phyloP scores from a whole-genome alignment of 2,329 filamentous ascomycete genomes.

The Xylaria arbuscula region DNA sequence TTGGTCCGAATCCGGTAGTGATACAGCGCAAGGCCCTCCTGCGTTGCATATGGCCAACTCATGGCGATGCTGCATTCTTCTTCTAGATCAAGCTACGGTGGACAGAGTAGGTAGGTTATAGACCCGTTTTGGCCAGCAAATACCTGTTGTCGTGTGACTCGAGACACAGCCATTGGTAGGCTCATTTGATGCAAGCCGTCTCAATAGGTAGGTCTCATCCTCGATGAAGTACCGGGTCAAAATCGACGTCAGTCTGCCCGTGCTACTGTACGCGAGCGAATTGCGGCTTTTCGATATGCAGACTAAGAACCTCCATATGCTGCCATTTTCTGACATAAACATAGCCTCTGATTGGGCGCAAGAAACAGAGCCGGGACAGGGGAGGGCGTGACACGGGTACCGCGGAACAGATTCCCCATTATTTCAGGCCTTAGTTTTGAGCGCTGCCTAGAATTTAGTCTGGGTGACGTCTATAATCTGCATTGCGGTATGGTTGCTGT shows the following conservation, averaged over 20 bases:
- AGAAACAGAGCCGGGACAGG: conserved; percentile 9
- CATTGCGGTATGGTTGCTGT: not conserved
- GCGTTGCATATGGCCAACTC: not conserved
- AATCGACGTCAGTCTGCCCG: not conserved
- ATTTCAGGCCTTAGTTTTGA: conserved; percentile 15
- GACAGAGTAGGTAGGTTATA: not conserved
- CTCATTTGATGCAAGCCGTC: conserved; percentile 1
- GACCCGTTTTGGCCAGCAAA: not conserved
- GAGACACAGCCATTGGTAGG: conserved; percentile 9
- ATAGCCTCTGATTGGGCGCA: conserved; percentile 14
- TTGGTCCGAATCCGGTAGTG: not conserved
- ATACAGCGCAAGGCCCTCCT: not conserved
- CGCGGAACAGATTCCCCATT: conserved; percentile 17
- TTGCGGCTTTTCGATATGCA: conserved; percentile 12
- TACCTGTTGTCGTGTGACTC: not conserved
- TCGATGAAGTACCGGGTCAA: conserved; percentile 8
- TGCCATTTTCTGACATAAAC: conserved; percentile 28
- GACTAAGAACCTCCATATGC: not conserved
- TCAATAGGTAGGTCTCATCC: conserved; percentile 24
- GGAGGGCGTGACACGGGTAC: conserved; percentile 6
- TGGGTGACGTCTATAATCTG: not conserved
- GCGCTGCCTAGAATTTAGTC: conserved; percentile 14
- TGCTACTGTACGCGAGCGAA: conserved; percentile 4
- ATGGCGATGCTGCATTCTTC: not conserved
- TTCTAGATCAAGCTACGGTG: not conserved